A percentile compares a stretch with the other conserved stretches of the same genome.
Conservation (phyloP, 163 green algal genomes). For the Botryococcus braunii region DNA sequence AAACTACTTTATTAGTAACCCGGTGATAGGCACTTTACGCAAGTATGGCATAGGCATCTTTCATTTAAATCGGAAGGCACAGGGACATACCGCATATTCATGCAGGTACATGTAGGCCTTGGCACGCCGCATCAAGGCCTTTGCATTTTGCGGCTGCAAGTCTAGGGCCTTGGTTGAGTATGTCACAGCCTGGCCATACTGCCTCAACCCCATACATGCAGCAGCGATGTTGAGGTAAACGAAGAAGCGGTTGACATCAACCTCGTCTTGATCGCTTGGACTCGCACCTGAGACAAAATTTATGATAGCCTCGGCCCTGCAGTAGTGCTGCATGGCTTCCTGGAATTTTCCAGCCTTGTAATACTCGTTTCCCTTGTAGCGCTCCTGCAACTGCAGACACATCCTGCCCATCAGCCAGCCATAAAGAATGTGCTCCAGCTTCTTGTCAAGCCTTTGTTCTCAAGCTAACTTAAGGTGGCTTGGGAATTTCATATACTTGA, state of each 20-base stretch:
- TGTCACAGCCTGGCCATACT: constrained; percentile 24
- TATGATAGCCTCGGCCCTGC: constrained; percentile 33
- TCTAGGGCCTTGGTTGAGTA: constrained; percentile 32
- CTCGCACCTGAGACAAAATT: constrained; percentile 34
- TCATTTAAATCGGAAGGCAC: too few relatives aligned
- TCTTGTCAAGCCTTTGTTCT: too few relatives aligned
- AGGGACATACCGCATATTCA: constrained; percentile 33
- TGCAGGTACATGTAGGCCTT: constrained; percentile 27
- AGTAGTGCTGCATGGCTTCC: constrained; percentile 37
- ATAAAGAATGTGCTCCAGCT: too few relatives aligned
- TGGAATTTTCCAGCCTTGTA: constrained; percentile 27
- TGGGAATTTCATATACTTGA: too few relatives aligned
- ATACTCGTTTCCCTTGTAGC: constrained; percentile 37
- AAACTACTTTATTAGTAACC: too few relatives aligned
- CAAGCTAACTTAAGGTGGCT: too few relatives aligned
- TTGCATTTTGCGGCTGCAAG: constrained; percentile 26
- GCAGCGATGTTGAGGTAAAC: constrained; percentile 48
- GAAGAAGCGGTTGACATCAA: constrained; percentile 35
- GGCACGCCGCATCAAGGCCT: constrained; percentile 31
- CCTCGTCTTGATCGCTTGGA: constrained; percentile 37
- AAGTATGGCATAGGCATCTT: too few relatives aligned
- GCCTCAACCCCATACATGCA: constrained; percentile 26
- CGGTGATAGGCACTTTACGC: too few relatives aligned
- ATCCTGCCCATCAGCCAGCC: too few relatives aligned
- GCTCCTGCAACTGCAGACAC: constrained; percentile 30